Base-by-base conservation (phyloP, 768 basidiomycete species). In the Candolleomyces eurysporus region DNA sequence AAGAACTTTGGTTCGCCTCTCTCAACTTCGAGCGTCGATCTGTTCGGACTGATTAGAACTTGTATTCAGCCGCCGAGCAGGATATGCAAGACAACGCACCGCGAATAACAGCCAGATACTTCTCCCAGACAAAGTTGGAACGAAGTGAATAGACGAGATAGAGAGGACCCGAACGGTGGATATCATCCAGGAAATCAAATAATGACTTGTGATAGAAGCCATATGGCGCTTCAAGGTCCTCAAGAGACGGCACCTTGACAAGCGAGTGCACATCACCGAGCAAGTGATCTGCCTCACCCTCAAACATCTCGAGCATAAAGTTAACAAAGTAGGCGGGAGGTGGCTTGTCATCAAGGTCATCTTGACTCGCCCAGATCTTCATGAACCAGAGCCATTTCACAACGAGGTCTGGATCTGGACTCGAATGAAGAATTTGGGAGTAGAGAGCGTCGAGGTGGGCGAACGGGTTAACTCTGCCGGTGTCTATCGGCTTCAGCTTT, bases 371-470 rank as follows among this genome's bases (percentile, higher is more conserved):
- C 14, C 45, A 46, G 19, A 16, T 46, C 49, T 50, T 31, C 8
- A 50, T 14, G n/a, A 50, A 14, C 30, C 21, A 50, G 11, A 50
- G 11, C 49, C 49, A 50, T 5, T 50, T 14, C 19, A 50, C 49
- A 13, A 22, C 49, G 49, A 50, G 49, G n/a, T 5, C 5, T 5
- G 49, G 49, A 19, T 50, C 4, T 2, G 54, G 36, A 17, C 48
- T 26, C 3, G 39, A 48, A 11, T 21, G 17, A 17, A 61, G 60
- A 13, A 51, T 61, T 22, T n/a, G 48, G 5, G 26, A n/a, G 21
- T 61, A 61, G 48, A 61, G 61, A 7, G 54, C 22, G 26, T 61
- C 61, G 19, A 61, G 61, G 0, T 26, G 22, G 7, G 19, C 55
- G 22, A 61, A 31, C 5, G 61, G 61, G 19, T 43, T 57, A 11